These are phyloP conservation scores for Tolypocladium pustulatum DNA, from an alignment of 2,329 filamentous ascomycete species.

Conservation along the genomic window DNA sequence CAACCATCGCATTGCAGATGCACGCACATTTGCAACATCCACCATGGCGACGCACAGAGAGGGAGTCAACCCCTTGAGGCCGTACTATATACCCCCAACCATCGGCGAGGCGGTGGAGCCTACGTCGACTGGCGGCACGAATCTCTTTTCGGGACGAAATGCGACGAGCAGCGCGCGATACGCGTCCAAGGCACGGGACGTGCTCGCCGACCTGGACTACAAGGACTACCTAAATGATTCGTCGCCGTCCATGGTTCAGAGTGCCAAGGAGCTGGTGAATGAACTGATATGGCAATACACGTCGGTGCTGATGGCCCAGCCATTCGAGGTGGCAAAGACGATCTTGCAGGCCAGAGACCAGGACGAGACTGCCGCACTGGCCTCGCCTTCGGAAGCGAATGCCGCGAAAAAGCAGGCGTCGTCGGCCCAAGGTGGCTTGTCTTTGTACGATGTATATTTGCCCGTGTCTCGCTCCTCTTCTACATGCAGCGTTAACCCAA, in stretches of 20 bases:
- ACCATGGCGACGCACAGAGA: slow-evolving; percentile 35
- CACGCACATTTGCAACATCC: slow-evolving; percentile 12
- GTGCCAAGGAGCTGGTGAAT: slow-evolving; percentile 67
- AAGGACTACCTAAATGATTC: slow-evolving; percentile 72
- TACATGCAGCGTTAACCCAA: not conserved
- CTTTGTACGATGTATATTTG: slow-evolving; percentile 23
- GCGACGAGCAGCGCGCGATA: slow-evolving; percentile 23
- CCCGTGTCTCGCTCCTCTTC: not conserved
- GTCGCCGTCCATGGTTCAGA: slow-evolving; percentile 64
- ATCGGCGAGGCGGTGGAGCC: slow-evolving; percentile 35
- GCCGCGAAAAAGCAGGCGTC: slow-evolving; percentile 17
- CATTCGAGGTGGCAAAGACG: slow-evolving; percentile 94
- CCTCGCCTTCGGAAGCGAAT: slow-evolving; percentile 13
- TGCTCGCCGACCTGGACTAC: slow-evolving; percentile 87
- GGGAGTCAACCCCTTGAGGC: slow-evolving; percentile 53
- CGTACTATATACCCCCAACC: slow-evolving; percentile 57
- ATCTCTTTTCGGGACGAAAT: slow-evolving; percentile 35
- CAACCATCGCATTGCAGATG: slow-evolving; percentile 11
- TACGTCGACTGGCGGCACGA: slow-evolving; percentile 27
- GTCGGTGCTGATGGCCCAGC: slow-evolving; percentile 79
- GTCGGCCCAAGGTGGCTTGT: slow-evolving; percentile 18
- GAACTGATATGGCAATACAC: slow-evolving; percentile 88
- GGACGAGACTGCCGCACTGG: slow-evolving; percentile 30
- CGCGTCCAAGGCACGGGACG: slow-evolving; percentile 60
- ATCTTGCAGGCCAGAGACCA: slow-evolving; percentile 68